phyloP scores from a whole-genome alignment of 495 filamentous ascomycete species.

The Tuber calosporum region DNA sequence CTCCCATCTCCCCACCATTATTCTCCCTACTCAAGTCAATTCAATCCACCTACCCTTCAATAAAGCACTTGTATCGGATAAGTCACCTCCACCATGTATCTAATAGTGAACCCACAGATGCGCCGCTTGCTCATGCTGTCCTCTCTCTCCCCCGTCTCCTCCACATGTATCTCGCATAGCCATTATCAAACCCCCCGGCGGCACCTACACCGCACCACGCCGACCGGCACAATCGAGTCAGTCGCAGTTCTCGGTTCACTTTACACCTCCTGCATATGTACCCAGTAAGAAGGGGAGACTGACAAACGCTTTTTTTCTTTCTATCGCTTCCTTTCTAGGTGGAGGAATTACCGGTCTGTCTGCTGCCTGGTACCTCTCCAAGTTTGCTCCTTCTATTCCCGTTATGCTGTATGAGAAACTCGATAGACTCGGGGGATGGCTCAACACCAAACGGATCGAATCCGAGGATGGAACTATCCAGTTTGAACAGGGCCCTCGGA shows the following conservation, averaged over 20 bases:
- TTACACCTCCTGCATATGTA: conserved; percentile 6
- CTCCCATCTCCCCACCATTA: not conserved
- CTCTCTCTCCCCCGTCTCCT: not conserved
- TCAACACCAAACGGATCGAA: conserved; percentile 57
- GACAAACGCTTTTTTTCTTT: not conserved
- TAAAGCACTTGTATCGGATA: not conserved
- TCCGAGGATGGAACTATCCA: conserved; percentile 53
- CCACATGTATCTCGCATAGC: not conserved
- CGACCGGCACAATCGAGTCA: conserved; percentile 29
- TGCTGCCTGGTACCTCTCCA: conserved; percentile 64
- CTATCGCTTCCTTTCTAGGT: conserved; percentile 45
- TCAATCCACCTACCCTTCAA: not conserved
- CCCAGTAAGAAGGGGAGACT: conserved; percentile 8
- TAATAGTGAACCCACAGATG: not conserved
- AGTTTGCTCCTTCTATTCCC: conserved; percentile 49
- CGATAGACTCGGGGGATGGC: conserved; percentile 71
- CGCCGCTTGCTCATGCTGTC: not conserved
- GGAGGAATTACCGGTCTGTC: conserved; percentile 87
- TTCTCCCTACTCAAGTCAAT: not conserved
- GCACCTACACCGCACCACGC: not conserved
- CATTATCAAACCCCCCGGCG: not conserved
- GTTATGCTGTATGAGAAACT: conserved; percentile 75
- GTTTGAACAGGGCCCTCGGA: conserved; percentile 82
- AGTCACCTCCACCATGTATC: not conserved
- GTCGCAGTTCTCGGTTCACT: conserved; percentile 40